Evolutionary conservation across 192 early-diverging fungal species (phyloP), one percentile per base, ranked within the genome.

Genomic region (Podochytrium sp.): DNA sequence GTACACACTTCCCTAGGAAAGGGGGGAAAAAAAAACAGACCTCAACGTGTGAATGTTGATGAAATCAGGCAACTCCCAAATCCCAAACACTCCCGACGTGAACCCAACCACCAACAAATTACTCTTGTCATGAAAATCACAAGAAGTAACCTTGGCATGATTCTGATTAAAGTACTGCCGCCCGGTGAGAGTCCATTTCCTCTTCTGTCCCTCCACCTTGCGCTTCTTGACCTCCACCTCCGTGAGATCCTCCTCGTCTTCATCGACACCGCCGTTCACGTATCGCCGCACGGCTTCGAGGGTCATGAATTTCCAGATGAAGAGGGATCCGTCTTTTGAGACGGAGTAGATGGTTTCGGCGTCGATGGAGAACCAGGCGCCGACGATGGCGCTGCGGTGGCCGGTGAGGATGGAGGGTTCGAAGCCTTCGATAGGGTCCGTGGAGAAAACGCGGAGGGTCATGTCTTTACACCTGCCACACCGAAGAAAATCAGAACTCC

Each of bases 11-110:
- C n/a, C n/a, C n/a, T n/a, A n/a, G n/a, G n/a, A 5, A 55, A 2
- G 6, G 12, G 63, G 35, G 16, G 63, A 42, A 41, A 27, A 5
- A 20, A n/a, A 6, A 25, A 14, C 14, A 25, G 4, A 93, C 92
- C 91, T 96, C 29, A 99, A 80, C 27, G 95, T 94, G 75, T 99
- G 98, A 71, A 98, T 93, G 73, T 93, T 91, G 69, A 78, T 94
- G 68, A 98, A 97, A 55, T 90, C 90, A 4, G 98, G 96, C 71
- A 98, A 83, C 80, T 99, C 96, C 93, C 96, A 99, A 49, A 99
- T 91, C 0, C 97, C 98, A 89, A 99, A 99, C 37, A 97, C 87
- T 34, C 98, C 98, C 41, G 91, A 92, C 55, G 87, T 85, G 74
- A 98, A 97, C 5, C 97, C 98, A 57, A 95, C 92, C 0, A 96